Evolutionary conservation across 2,329 filamentous ascomycete species (phyloP), one percentile per base, ranked within the genome.

Genomic region (Xylaria sp.): DNA sequence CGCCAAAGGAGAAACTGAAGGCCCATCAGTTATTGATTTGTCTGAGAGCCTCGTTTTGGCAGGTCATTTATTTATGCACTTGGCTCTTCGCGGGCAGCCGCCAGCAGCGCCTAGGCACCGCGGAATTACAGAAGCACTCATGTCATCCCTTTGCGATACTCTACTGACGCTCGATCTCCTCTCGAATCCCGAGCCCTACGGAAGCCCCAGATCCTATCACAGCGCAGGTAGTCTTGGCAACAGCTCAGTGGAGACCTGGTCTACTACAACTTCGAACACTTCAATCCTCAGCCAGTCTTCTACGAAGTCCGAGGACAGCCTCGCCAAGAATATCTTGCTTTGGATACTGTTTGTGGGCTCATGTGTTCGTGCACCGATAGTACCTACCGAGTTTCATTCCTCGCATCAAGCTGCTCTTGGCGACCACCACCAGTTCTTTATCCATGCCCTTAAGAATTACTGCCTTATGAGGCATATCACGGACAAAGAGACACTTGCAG

Each of bases 261-360:
- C 64, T 23, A 63, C 61, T 6, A 51, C 57, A 3, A 64, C 64
- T 9, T 40, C 65, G 11, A 61, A 56, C 47, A 62, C 57, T 17
- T 66, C 62, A 17, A 55, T 55, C 15, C 23, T 40, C n/a, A 63
- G 58, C 38, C 33, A 31, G 31, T 15, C 31, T 52, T 17, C 49
- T 4, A n/a, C 35, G 1, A 60, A 62, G 13, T 51, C 54, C 11
- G 58, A 58, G 46, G 67, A 74, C 40, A 70, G 73, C 3, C 62
- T 75, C 6, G 68, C 73, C 17, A 65, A 69, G 19, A 69, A 74
- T 31, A 67, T 70, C 17, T 61, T 75, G 11, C 67, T 75, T 2
- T 75, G 73, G 73, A 63, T 66, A 15, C 69, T 75, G n/a, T 75
- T 73, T 63, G 58, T 73, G 1, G 73, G 72, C 21, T 69, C 68